Evolutionary conservation across 2,329 filamentous ascomycete species (phyloP).

Genomic region (Pyrenophora tritici-repentis): DNA sequence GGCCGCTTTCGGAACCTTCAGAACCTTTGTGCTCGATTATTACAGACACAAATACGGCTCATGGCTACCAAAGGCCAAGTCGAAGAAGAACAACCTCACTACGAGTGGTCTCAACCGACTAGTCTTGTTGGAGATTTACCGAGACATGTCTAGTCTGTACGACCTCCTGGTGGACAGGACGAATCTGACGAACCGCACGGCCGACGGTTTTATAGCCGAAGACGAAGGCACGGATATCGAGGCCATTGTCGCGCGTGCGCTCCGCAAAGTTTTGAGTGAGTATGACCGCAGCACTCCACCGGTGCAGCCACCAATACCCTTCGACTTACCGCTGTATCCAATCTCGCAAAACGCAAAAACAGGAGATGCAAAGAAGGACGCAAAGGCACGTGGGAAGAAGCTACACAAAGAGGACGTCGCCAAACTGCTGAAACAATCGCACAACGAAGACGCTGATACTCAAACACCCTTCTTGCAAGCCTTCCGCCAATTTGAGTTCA

Average conservation of each 20-base stretch:
- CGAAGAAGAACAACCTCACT: slow-evolving; percentile 88
- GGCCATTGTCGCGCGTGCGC: slow-evolving; percentile 65
- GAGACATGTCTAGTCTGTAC: slow-evolving; percentile 84
- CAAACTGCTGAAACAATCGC: slow-evolving; percentile 76
- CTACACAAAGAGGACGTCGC: slow-evolving; percentile 79
- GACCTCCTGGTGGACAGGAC: slow-evolving; percentile 84
- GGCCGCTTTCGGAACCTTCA: slow-evolving; percentile 72
- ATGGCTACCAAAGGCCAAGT: slow-evolving; percentile 89
- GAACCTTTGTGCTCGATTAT: slow-evolving; percentile 72
- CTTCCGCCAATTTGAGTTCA: slow-evolving; percentile 73
- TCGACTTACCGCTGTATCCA: slow-evolving; percentile 81
- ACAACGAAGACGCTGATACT: slow-evolving; percentile 74
- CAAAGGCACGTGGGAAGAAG: slow-evolving; percentile 70
- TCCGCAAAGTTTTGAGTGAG: slow-evolving; percentile 81
- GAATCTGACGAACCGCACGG: slow-evolving; percentile 76
- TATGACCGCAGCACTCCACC: slow-evolving; percentile 89
- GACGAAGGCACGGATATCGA: slow-evolving; percentile 60
- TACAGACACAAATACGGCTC: slow-evolving; percentile 71
- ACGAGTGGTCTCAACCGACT: slow-evolving; percentile 85
- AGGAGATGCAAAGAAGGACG: slow-evolving; percentile 73
- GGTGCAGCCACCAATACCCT: slow-evolving; percentile 88
- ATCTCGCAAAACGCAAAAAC: slow-evolving; percentile 67
- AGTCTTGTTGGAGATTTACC: slow-evolving; percentile 80
- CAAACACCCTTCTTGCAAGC: slow-evolving; percentile 67
- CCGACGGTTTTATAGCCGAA: slow-evolving; percentile 67